A percentile compares a stretch with the other conserved stretches of the same genome.
phyloP scores from a whole-genome alignment of 2,329 filamentous ascomycete species.

The Fusarium siculi region DNA sequence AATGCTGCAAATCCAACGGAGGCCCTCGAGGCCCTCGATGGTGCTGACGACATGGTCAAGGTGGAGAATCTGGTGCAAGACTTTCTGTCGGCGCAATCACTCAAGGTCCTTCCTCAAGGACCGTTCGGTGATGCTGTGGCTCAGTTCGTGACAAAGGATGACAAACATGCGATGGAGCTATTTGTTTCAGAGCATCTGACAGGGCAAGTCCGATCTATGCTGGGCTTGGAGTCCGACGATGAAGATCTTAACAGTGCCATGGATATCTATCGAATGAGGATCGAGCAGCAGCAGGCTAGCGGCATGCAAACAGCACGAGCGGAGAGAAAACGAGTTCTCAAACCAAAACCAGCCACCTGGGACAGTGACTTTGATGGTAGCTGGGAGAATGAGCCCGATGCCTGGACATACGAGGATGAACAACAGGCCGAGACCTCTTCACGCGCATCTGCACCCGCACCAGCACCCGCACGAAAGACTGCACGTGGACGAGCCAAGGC shows the following conservation, averaged over 20 bases:
- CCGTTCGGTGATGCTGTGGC: conserved; percentile 92
- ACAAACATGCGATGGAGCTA: conserved; percentile 89
- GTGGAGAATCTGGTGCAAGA: conserved; percentile 91
- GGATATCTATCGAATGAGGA: conserved; percentile 74
- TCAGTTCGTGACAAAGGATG: conserved; percentile 94
- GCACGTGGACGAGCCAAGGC: conserved; percentile 31
- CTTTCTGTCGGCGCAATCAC: conserved; percentile 84
- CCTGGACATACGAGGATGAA: conserved; percentile 51
- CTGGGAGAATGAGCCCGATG: conserved; percentile 84
- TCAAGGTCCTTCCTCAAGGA: conserved; percentile 93
- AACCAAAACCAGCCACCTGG: conserved; percentile 83
- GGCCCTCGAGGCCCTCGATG: conserved; percentile 64
- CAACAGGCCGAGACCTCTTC: conserved; percentile 21
- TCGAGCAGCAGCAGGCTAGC: conserved; percentile 76
- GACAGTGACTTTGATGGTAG: conserved; percentile 88
- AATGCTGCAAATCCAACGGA: conserved; percentile 69
- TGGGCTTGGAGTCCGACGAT: conserved; percentile 72
- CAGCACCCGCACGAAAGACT: conserved; percentile 12
- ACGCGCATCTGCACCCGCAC: not conserved
- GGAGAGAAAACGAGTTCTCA: conserved; percentile 62
- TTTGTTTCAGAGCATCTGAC: conserved; percentile 79
- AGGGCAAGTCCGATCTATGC: conserved; percentile 75
- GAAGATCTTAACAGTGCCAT: conserved; percentile 77
- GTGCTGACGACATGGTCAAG: conserved; percentile 74
- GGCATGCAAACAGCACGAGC: conserved; percentile 60